Evolutionary conservation across 2,329 filamentous ascomycete species (phyloP), one percentile per base, ranked within the genome.

Genomic region (Hortaea werneckii): DNA sequence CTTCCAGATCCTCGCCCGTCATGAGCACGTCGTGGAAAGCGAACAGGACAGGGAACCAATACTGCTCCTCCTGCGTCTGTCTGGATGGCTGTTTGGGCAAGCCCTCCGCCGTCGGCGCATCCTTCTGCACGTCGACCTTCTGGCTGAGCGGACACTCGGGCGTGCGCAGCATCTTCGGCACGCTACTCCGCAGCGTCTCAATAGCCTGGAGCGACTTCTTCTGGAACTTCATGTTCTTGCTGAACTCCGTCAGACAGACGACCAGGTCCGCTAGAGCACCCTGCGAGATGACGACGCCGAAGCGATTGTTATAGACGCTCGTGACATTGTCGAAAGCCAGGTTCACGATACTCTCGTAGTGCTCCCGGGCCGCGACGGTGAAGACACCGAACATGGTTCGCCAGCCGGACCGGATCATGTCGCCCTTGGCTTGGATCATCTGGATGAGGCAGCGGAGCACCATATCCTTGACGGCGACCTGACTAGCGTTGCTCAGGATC

Each of bases 311-410:
- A 72, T 96, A 98, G 13, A 98, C 87, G 52, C 94, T 87, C 28
- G 84, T 87, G 43, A 98, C 90, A 62, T 95, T 95, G 59, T 98
- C 92, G 61, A 94, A 98, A 0, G 94, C 89, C 58, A 98, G 80
- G 59, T 89, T 95, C 50, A 98, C 92, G 54, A 99, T 95, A 51
- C 82, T 83, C 71, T 98, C 92, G 62, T 95, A 89, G 11, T 85
- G 87, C 61, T 96, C 94, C 50, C 84, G 78, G 12, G 94, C 92
- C 28, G 94, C 92, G 34, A 96, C 88, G 1, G 90, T 95, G 62
- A 98, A 98, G 29, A 95, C 90, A 4, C 90, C 92, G 66, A 99
- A 96, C 90, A 99, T 98, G 13, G 94, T 96, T 62, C 92, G 84
- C 92, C 92, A 99, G 5, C 92, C 92, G 35, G 89, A 95, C 43